These are phyloP conservation scores for Zea luxurians DNA, from an alignment of 176 grass and related monocot species.

Conservation along the genomic window DNA sequence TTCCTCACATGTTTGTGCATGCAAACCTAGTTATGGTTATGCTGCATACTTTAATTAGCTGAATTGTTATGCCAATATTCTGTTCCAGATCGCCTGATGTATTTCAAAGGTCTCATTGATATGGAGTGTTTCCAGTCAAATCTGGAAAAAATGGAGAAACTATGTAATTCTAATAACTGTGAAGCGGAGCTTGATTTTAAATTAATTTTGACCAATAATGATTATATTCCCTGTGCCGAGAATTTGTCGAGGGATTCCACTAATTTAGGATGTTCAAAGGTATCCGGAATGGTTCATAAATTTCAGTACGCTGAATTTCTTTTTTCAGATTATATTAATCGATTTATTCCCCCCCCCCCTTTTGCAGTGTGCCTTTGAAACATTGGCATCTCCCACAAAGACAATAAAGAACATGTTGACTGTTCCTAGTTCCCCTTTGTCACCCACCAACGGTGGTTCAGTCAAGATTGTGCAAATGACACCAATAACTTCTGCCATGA, in stretches of 20 bases:
- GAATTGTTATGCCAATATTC: conserved; percentile 29
- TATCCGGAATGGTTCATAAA: conserved; percentile 41
- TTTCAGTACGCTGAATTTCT: conserved; percentile 2
- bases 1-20: not conserved
- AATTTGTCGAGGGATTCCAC: conserved; percentile 33
- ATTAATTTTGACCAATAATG: conserved; percentile 61
- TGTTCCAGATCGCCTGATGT: conserved; percentile 69
- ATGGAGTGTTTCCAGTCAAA: conserved; percentile 55
- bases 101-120: conserved; percentile 77
- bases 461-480: conserved; percentile 74
- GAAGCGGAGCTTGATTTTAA: conserved; percentile 72
- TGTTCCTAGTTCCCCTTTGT: conserved; percentile 73
- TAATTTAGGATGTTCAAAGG: conserved; percentile 53
- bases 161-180: conserved; percentile 38
- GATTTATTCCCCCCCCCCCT: not conserved
- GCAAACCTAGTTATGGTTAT: conserved; percentile 2
- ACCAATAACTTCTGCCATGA: conserved; percentile 89
- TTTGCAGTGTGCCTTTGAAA: conserved; percentile 79
- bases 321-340: not conserved
- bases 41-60: conserved; percentile 20
- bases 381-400: conserved; percentile 68
- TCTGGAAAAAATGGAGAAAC: conserved; percentile 67
- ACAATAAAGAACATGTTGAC: conserved; percentile 67
- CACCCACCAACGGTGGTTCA: conserved; percentile 49
- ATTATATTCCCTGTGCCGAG: conserved; percentile 39